These are phyloP conservation scores for Nannochloropsis salina DNA, from an alignment of 108 stramenopile species.

Conservation along the genomic window DNA sequence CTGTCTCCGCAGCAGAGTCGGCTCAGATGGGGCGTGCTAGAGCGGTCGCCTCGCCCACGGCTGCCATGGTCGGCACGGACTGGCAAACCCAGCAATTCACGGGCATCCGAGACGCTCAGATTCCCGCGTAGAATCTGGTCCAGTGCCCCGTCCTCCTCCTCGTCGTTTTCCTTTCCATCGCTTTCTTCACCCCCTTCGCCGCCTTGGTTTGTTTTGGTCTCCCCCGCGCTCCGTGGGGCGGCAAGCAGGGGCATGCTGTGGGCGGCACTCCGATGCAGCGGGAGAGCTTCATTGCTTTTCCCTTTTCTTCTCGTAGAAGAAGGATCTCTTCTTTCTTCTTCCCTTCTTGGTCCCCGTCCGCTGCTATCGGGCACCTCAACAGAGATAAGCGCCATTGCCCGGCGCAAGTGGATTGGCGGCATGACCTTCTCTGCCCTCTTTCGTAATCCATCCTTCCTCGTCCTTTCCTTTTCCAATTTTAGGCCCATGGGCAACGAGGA, in stretches of 20 bases:
- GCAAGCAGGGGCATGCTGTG: neutral
- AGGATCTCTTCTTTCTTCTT: neutral
- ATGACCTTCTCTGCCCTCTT: too few species aligned
- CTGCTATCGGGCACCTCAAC: neutral
- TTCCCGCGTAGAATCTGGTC: neutral
- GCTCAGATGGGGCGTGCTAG: neutral
- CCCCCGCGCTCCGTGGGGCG: neutral
- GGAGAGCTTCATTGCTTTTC: neutral
- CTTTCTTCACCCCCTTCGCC: neutral
- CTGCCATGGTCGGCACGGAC: neutral
- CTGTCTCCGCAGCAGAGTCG: neutral
- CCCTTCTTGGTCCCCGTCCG: neutral
- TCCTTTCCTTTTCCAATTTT: too few species aligned
- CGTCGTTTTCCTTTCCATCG: neutral
- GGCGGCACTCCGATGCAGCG: slow-evolving; percentile 9
- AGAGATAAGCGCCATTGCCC: too few species aligned
- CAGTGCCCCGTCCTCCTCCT: neutral
- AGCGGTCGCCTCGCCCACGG: neutral
- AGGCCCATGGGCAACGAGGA: too few species aligned
- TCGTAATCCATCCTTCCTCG: too few species aligned
- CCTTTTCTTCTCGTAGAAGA: neutral
- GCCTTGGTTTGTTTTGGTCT: neutral
- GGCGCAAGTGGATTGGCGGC: too few species aligned
- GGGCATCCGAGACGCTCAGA: neutral
- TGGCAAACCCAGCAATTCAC: neutral